Percentiles rank a stretch among this genome's conserved stretches.
These are phyloP conservation scores for Typha latifolia DNA, from an alignment of 176 grass and related monocot species.

Conservation along the genomic window DNA sequence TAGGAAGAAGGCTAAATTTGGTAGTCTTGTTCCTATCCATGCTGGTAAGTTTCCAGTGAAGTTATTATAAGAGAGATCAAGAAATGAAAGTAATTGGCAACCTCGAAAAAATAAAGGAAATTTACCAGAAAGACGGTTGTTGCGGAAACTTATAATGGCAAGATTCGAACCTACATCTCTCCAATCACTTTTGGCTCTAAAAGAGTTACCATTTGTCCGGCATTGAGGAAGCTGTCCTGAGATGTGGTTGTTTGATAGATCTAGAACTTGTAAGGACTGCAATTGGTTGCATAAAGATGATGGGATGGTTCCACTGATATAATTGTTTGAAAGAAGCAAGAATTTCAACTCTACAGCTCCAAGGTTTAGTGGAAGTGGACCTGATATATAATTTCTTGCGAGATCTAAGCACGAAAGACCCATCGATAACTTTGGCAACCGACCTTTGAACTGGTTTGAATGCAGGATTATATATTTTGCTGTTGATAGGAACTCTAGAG, in stretches of 20 bases:
- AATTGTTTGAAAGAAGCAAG: conserved; percentile 5
- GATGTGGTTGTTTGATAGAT: conserved; percentile 10
- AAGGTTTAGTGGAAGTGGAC: neutral
- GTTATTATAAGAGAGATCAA: conserved; percentile 1
- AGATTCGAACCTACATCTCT: too few relatives aligned
- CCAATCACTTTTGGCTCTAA: too few relatives aligned
- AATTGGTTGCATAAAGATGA: conserved; percentile 4
- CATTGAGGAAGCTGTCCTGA: conserved; percentile 7
- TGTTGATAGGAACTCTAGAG: neutral
- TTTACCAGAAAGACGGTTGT: conserved; percentile 10
- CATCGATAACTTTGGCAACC: neutral
- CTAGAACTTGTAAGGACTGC: neutral
- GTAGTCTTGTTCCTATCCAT: conserved; percentile 5
- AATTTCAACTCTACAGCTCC: neutral
- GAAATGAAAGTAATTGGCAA: neutral
- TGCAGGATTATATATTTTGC: neutral
- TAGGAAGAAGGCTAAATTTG: neutral
- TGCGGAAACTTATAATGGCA: neutral
- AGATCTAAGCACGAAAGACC: conserved; percentile 4
- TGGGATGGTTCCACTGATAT: conserved; percentile 16
- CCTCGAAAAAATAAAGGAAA: conserved; percentile 6
- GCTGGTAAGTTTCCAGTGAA: conserved; percentile 1
- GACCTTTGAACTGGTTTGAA: conserved; percentile 31
- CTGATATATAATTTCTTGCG: conserved; percentile 18
- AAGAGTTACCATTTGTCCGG: neutral